These are phyloP conservation scores for Tephrocybe sp. DNA, from an alignment of 768 basidiomycete species.

Conservation along the genomic window DNA sequence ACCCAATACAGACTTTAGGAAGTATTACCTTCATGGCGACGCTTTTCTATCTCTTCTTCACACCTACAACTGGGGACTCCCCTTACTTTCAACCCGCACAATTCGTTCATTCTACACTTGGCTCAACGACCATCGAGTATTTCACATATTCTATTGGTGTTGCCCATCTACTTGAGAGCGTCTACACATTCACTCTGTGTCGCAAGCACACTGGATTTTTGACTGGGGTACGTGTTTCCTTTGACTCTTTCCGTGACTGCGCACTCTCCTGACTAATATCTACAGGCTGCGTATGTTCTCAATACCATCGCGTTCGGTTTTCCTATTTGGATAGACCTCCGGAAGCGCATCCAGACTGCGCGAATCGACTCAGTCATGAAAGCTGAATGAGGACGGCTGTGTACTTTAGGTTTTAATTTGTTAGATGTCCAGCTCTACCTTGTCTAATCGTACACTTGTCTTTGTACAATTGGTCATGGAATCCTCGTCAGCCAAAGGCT, in stretches of 20 bases:
- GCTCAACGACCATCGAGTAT: constrained; percentile 26
- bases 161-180: constrained; percentile 45
- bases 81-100: constrained; percentile 32
- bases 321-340: constrained; percentile 54
- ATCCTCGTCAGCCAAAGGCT: too few species aligned
- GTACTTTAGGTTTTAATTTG: not conserved
- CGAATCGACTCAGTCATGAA: constrained; percentile 85
- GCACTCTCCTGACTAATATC: not conserved
- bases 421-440: not conserved
- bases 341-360: constrained; percentile 59
- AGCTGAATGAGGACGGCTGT: constrained; percentile 39
- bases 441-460: not conserved
- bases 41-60: constrained; percentile 32
- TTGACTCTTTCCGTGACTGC: not conserved
- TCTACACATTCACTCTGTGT: constrained; percentile 50
- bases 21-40: constrained; percentile 25
- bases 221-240: constrained; percentile 29
- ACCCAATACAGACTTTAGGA: constrained; percentile 34
- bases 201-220: constrained; percentile 50
- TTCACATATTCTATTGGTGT: constrained; percentile 32
- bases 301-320: constrained; percentile 53
- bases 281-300: constrained; percentile 53
- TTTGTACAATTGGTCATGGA: not conserved
- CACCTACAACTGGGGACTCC: constrained; percentile 24
- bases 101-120: constrained; percentile 28